Conservation (phyloP, 371 early-diverging fungal species). For the Apophysomyces elegans region DNA sequence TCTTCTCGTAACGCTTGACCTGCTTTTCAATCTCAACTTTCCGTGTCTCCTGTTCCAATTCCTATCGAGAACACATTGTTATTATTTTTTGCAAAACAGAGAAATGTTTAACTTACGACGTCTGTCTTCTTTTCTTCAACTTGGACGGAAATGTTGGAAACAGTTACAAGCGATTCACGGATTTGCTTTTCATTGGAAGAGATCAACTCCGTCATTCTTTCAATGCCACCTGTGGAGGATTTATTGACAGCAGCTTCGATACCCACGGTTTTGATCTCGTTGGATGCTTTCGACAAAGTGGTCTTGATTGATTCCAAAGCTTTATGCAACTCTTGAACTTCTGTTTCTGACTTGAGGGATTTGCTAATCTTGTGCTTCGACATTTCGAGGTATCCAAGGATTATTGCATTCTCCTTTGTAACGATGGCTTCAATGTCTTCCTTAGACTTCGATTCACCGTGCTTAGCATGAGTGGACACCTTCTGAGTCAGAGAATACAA, state of each 20-base stretch:
- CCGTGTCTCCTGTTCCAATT: background rate
- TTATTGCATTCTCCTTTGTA: conserved; percentile 18
- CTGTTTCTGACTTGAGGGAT: conserved; percentile 27
- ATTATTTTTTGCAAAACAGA: background rate
- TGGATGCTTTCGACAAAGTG: conserved; percentile 20
- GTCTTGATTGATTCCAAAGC: conserved; percentile 28
- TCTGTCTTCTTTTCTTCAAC: background rate
- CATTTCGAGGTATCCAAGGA: conserved; percentile 24
- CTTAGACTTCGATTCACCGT: conserved; percentile 14
- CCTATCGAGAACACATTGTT: background rate
- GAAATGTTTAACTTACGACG: background rate
- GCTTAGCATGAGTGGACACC: conserved; percentile 30
- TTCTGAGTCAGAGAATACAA: conserved; percentile 28
- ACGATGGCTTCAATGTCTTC: conserved; percentile 30
- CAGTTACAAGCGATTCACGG: conserved; percentile 23
- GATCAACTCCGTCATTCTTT: conserved; percentile 31
- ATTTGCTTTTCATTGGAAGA: conserved; percentile 31
- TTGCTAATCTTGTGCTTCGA: conserved; percentile 28
- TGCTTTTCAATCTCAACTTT: background rate
- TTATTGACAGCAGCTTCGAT: conserved; percentile 14
- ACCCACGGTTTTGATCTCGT: conserved; percentile 29
- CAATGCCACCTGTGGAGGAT: conserved; percentile 24
- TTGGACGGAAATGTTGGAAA: conserved; percentile 21
- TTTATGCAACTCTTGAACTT: conserved; percentile 15
- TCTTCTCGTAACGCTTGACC: background rate